Evolutionary conservation across 768 basidiomycete species (phyloP), one percentile per base, ranked within the genome.

Genomic region (Pulveroboletus sp.): DNA sequence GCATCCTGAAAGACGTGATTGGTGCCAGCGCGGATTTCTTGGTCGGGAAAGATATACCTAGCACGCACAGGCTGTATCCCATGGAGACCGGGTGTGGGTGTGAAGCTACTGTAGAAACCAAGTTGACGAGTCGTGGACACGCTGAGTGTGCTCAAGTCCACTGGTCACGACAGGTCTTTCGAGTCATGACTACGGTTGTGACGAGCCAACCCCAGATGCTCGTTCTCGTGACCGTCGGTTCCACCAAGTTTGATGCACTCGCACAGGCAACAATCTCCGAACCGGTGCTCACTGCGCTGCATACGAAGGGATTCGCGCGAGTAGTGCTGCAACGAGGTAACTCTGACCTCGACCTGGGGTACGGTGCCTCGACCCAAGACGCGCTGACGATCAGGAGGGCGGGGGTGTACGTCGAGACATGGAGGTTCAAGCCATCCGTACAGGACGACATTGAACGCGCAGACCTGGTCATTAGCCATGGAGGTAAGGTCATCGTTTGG

Each of bases 31-130:
- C 26, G 54, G 43, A 54, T 31, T 40, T 24, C 11, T 39, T 24
- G 38, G 36, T 33, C 51, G 18, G 4, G 17, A 48, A 56, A 49
- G 53, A 45, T 52, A 43, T 60, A 75, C 93, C 93, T 74, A 96
- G 71, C 27, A 94, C 82, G 62, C 91, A 93, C 47, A 95, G 81
- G 45, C 90, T 93, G 69, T 96, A 95, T 17, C 92, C 93, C 93
- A 94, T 94, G 47, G 30, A 31, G 38, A 33, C 39, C 27, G 27
- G 37, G 18, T 17, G 52, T 57, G 8, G 39, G 39, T 49, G 33
- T n/a, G 21, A 32, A 21, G 39, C 12, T 32, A 28, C n/a, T n/a
- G n/a, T n/a, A n/a, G n/a, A 9, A 26, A n/a, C 8, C 35, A 15
- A 15, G 46, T 15, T 42, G 26, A 31, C 32, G 31, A 37, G 21